Base-by-base conservation (phyloP, 805 yeast species). In the Wickerhamomyces alni region DNA sequence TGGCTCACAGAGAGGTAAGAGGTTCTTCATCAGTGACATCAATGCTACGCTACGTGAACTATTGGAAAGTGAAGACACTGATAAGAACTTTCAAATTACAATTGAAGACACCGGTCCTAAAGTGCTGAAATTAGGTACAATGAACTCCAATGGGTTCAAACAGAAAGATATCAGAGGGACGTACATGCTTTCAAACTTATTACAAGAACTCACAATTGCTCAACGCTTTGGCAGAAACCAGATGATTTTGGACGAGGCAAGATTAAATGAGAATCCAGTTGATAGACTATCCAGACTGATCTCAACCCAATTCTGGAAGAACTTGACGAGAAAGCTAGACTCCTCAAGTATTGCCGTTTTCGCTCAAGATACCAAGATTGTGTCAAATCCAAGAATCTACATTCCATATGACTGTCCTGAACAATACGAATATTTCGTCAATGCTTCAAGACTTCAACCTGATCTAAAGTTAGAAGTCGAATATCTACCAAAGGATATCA, bases 161-260 rank as follows among this genome's bases (percentile, higher is more conserved):
- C 80, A 75, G 49, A 74, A 74, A 39, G 85, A 81, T 44, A 72
- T 88, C 40, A 66, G 95, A 43, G 97, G 97, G 3, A 88, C 96
- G 0, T 88, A 88, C 55, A 84, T 84, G 89, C 64, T 88, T 36
- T 81, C 93, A 0, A 89, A 89, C 59, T 62, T 89, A 30, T 68
- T 88, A 40, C 96, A 88, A 63, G 97, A 88, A 61, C 68, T 88
- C 47, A 87, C 96, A 1, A 78, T 87, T 44, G 96, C 96, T 12
- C 77, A 84, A 55, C 67, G 83, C 41, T 75, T 80, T 58, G 95
- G 95, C 8, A 71, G 91, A 46, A 79, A 77, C 45, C 83, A 79
- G 54, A 78, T 87, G 69, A 69, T 85, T 36, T 62, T 88, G 43
- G 96, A 87, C 59, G 96, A 88, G 58, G 82, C 80, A 8, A 63